Percentiles rank a stretch among this genome's conserved stretches.
Evolutionary conservation across 352 stramenopile species (phyloP).

Genomic region (Achlya hypogyna): DNA sequence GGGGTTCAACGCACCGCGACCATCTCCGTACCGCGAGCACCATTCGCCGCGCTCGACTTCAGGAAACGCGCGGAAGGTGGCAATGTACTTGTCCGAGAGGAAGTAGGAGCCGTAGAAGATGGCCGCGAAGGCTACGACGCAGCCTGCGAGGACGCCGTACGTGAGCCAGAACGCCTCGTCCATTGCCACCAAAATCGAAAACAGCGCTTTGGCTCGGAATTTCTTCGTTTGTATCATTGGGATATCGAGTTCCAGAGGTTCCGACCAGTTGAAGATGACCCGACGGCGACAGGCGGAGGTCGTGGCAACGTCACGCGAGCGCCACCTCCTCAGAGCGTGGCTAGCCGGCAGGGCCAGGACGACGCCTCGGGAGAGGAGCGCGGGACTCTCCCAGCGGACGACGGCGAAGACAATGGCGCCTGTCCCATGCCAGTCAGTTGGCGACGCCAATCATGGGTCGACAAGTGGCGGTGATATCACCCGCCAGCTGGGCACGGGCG

Average conservation of each 20-base stretch:
- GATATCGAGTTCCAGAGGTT: neutral
- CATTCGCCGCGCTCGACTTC: conserved; percentile 61
- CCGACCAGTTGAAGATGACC: too few relatives aligned
- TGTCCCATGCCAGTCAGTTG: too few relatives aligned
- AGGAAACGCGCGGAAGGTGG: conserved; percentile 64
- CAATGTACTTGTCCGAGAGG: conserved; percentile 46
- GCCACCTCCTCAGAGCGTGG: too few relatives aligned
- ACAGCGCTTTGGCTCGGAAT: neutral
- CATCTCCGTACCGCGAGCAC: conserved; percentile 50
- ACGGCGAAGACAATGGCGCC: too few relatives aligned
- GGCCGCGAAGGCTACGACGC: conserved; percentile 44
- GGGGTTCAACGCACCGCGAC: neutral
- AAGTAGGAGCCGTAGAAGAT: conserved; percentile 42
- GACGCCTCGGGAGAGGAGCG: too few relatives aligned
- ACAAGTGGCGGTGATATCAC: neutral
- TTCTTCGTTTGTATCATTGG: too few relatives aligned
- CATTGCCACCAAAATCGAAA: neutral
- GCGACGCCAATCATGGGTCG: neutral
- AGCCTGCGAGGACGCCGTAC: conserved; percentile 34
- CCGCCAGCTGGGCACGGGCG: neutral
- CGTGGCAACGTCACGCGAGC: too few relatives aligned
- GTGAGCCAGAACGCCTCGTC: neutral
- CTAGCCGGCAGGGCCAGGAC: too few relatives aligned
- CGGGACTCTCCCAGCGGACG: too few relatives aligned
- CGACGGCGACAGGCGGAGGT: too few relatives aligned